Conservation (phyloP, 2,329 filamentous ascomycete species). For the Septoria linicola region DNA sequence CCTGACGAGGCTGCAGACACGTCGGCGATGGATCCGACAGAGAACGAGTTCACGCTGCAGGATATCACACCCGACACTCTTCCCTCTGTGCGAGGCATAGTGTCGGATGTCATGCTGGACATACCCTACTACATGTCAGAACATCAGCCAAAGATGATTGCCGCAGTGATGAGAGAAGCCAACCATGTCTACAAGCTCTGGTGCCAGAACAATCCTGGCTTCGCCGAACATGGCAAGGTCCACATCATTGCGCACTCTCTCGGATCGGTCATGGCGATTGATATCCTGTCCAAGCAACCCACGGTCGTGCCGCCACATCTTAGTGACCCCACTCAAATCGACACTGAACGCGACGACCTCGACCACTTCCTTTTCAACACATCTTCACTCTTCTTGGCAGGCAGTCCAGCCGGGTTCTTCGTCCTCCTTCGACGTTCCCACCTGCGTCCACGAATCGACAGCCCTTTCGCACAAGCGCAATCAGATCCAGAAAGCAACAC, state of each 20-base stretch:
- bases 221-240: constrained; percentile 72
- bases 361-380: constrained; percentile 84
- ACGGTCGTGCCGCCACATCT: constrained; percentile 59
- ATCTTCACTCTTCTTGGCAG: constrained; percentile 81
- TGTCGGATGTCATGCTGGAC: constrained; percentile 97
- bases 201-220: constrained; percentile 90
- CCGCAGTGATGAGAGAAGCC: constrained; percentile 82
- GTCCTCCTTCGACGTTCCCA: constrained; percentile 73
- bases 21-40: constrained; percentile 26
- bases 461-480: constrained; percentile 72
- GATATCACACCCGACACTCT: constrained; percentile 92
- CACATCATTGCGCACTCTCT: constrained; percentile 92
- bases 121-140: constrained; percentile 97
- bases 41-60: constrained; percentile 67
- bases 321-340: constrained; percentile 33
- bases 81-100: constrained; percentile 84
- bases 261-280: constrained; percentile 90
- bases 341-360: constrained; percentile 37
- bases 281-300: constrained; percentile 86
- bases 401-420: constrained; percentile 91
- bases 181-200: constrained; percentile 95
- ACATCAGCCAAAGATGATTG: constrained; percentile 92
- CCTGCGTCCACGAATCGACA: constrained; percentile 73
- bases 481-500: constrained; percentile 53
- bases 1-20: constrained; percentile 53